Evolutionary conservation across 2,329 filamentous ascomycete species (phyloP).

Genomic region (Orbilia brochopaga): DNA sequence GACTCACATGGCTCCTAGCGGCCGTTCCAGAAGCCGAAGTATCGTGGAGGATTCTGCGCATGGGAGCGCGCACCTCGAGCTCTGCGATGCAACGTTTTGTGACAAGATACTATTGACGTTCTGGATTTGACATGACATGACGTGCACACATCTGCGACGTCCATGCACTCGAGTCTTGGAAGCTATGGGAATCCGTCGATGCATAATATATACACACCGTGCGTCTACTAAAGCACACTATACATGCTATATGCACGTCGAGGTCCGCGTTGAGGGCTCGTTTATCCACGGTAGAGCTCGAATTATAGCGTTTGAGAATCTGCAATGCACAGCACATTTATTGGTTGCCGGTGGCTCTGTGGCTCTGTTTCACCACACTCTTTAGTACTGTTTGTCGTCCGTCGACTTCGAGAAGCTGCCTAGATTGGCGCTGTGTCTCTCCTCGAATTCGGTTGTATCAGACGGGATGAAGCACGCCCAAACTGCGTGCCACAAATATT

Average conservation of each 20-base stretch:
- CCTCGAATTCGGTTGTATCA: not conserved
- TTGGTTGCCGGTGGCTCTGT: not conserved
- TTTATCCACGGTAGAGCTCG: not conserved
- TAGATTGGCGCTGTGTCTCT: not conserved
- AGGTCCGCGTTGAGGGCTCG: not conserved
- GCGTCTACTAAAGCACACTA: too few species aligned
- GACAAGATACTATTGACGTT: not conserved
- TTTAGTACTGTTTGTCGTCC: not conserved
- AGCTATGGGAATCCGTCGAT: too few species aligned
- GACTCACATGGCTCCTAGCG: constrained; percentile 28
- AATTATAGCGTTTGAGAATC: not conserved
- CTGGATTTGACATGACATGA: constrained; percentile 1
- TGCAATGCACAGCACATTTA: constrained; percentile 4
- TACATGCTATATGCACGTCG: too few species aligned
- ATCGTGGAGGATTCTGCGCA: constrained; percentile 19
- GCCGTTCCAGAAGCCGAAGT: constrained; percentile 46
- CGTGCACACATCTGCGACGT: not conserved
- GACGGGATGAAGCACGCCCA: not conserved
- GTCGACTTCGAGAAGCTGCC: not conserved
- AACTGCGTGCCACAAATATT: not conserved
- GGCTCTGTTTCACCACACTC: not conserved
- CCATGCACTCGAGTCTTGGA: too few species aligned
- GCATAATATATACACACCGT: too few species aligned
- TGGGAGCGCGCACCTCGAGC: too few species aligned
- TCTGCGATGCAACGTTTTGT: too few species aligned